Evolutionary conservation across 306 rosid genomes (phyloP).

Genomic region (Ormosia semicastrata): DNA sequence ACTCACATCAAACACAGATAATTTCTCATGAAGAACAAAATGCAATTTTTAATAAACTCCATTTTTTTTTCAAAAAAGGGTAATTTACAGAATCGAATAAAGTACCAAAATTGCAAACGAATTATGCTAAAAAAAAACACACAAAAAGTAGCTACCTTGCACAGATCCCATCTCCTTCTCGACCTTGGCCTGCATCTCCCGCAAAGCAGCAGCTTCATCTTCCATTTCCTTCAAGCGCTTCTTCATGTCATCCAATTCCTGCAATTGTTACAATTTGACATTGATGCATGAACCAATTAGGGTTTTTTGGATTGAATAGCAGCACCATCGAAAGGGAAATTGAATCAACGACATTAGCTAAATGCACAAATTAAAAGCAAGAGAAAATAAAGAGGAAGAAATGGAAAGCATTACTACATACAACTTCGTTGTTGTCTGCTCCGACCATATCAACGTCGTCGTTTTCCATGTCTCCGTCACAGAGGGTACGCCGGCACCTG

Average conservation of each 20-base stretch:
- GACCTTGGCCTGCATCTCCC: conserved; percentile 81
- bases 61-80: background rate
- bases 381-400: background rate
- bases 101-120: background rate
- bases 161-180: conserved; percentile 62
- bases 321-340: background rate
- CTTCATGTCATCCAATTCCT: conserved; percentile 74
- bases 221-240: conserved; percentile 70
- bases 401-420: conserved; percentile 19
- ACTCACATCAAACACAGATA: background rate
- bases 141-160: conserved; percentile 43
- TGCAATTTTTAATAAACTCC: background rate
- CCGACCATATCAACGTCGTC: conserved; percentile 53
- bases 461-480: conserved; percentile 44
- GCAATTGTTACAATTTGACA: background rate
- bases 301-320: conserved; percentile 24
- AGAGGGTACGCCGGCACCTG: conserved; percentile 20
- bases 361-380: background rate
- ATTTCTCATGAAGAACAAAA: background rate
- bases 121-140: background rate
- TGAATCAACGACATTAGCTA: background rate
- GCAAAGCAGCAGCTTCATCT: conserved; percentile 70
- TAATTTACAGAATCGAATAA: background rate
- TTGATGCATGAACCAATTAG: conserved; percentile 15
- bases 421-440: conserved; percentile 46